phyloP scores from a whole-genome alignment of 305 asterid genomes.

The Lippia alba region DNA sequence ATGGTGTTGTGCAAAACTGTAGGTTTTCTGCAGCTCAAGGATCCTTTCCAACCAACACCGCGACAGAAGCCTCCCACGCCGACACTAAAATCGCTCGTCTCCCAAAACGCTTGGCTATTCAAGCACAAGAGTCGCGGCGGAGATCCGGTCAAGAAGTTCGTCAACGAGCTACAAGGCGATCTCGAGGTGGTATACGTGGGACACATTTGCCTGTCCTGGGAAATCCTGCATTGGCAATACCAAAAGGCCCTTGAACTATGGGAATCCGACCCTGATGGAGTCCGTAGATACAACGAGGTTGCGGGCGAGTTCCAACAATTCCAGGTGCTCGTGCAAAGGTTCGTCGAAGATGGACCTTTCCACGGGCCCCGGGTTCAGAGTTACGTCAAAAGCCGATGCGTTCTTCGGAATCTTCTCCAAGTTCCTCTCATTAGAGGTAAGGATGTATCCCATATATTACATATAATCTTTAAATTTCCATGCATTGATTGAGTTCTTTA shows the following conservation, averaged over 20 bases:
- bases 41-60: conserved; percentile 56
- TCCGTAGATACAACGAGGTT: conserved; percentile 57
- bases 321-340: conserved; percentile 75
- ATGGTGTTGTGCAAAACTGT: conserved; percentile 16
- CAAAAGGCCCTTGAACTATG: conserved; percentile 63
- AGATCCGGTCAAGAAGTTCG: conserved; percentile 63
- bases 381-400: conserved; percentile 60
- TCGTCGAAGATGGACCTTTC: conserved; percentile 66
- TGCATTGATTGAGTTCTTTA: not conserved
- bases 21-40: conserved; percentile 76
- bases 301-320: conserved; percentile 81
- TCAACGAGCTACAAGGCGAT: conserved; percentile 64
- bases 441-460: not conserved
- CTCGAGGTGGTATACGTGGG: conserved; percentile 76
- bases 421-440: conserved; percentile 73
- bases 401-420: conserved; percentile 72
- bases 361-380: conserved; percentile 67
- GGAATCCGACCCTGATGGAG: conserved; percentile 60
- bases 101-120: conserved; percentile 48
- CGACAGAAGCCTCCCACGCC: conserved; percentile 50
- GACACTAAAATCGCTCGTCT: conserved; percentile 50
- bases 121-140: conserved; percentile 48
- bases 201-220: conserved; percentile 86
- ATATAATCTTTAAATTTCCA: not conserved
- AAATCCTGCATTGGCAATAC: conserved; percentile 74